Evolutionary conservation across 1,284 basidiomycete genomes (phyloP), one percentile per base, ranked within the genome.

Genomic region (Ustilago shanxiensis): DNA sequence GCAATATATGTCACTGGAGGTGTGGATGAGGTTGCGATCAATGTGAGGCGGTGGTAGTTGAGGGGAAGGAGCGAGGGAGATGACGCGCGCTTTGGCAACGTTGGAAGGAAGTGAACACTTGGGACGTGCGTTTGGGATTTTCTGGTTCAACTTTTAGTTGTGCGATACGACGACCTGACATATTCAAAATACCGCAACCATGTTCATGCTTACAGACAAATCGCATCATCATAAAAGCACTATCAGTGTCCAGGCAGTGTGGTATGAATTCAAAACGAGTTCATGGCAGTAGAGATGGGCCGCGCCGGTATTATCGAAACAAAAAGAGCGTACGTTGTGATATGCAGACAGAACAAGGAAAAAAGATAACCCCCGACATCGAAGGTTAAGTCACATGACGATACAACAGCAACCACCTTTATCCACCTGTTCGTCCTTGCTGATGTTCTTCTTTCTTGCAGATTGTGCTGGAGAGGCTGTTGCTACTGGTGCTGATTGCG

Each of bases 341-440:
- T 11, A 18, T 49, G 24, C 22, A 49, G n/a, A n/a, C n/a, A n/a
- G n/a, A n/a, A n/a, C n/a, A n/a, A n/a, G n/a, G n/a, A 7, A 1
- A 47, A 47, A 10, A 22, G 20, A 33, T 33, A 33, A 33, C n/a
- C n/a, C 8, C 8, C 44, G 10, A 47, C 7, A 22, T 7, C 7
- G 24, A 26, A 47, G 14, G 8, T 7, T 10, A 47, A 22, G 11
- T 52, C 54, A 79, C 77, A 79, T 79, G 68, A 79, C 61, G 41
- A 58, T 58, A 50, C 77, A 79, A 50, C 77, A 79, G 55, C 77
- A 79, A 24, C 56, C 66, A 22, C 60, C 28, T 13, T 66, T 64
- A 1, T 72, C 69, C 35, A 72, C 60, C 3, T 39, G 35, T 4
- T 69, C 66, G 18, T 72, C 45, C 35, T 16, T 45, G 18, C 22